phyloP scores from a whole-genome alignment of 257 asterid genomes.

The Apocynum venetum region DNA sequence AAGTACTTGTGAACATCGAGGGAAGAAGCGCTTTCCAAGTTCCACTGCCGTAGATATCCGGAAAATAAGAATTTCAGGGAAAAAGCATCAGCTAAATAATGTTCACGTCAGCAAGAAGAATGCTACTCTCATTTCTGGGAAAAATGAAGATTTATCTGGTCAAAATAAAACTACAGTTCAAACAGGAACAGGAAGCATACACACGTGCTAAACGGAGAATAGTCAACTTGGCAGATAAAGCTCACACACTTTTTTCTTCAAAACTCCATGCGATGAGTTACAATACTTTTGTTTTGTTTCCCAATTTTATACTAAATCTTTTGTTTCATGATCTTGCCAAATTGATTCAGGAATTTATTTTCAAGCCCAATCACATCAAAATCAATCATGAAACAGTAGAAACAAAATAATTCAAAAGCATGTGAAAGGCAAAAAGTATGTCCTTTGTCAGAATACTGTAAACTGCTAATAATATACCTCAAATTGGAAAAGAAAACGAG shows the following conservation, averaged over 20 bases:
- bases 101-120: not conserved
- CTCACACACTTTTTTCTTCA: not conserved
- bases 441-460: not conserved
- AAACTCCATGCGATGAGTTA: not conserved
- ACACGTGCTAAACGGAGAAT: not conserved
- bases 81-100: not conserved
- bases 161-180: not conserved
- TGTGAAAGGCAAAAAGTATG: not conserved
- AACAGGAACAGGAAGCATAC: not conserved
- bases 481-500: not conserved
- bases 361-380: not conserved
- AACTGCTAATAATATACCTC: not conserved
- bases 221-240: not conserved
- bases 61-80: not conserved
- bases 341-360: not conserved
- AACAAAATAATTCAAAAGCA: not conserved
- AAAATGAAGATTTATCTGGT: not conserved
- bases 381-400: not conserved
- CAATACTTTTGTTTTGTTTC: not conserved
- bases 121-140: not conserved
- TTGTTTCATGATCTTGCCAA: not conserved
- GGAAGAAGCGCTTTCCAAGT: constrained; percentile 95
- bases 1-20: constrained; percentile 80
- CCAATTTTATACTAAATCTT: not conserved
- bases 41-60: constrained; percentile 49